These are phyloP conservation scores for Eragrostis curvula DNA, from an alignment of 176 grass and related monocot species.

Conservation along the genomic window DNA sequence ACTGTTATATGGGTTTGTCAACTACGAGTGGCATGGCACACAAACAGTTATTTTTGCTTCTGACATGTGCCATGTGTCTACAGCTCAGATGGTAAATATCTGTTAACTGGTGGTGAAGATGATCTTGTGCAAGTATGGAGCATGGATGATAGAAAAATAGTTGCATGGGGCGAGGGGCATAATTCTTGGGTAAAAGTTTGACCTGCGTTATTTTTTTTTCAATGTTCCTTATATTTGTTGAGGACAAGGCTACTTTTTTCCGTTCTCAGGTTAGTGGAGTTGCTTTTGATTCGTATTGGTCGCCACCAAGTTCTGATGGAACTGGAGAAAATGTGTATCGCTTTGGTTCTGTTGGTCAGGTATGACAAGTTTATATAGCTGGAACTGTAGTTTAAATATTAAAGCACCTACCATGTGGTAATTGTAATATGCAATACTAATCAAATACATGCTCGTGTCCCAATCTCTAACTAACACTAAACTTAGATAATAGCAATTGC, in stretches of 20 bases:
- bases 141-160: conserved; percentile 89
- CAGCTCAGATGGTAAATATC: conserved; percentile 94
- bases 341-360: conserved; percentile 98
- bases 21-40: background rate
- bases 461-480: no score
- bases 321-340: conserved; percentile 90
- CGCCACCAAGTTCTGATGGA: conserved; percentile 81
- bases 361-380: conserved; percentile 37
- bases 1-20: conserved; percentile 25
- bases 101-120: conserved; percentile 96
- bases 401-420: conserved; percentile 11
- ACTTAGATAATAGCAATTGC: background rate
- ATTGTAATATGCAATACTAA: background rate
- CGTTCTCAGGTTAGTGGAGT: conserved; percentile 84
- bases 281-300: conserved; percentile 99
- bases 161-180: conserved; percentile 96
- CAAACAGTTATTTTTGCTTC: conserved; percentile 25
- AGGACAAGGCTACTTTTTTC: conserved; percentile 4
- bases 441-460: background rate
- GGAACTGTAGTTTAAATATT: conserved; percentile 27
- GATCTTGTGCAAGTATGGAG: conserved; percentile 98
- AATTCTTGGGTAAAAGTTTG: conserved; percentile 88
- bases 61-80: conserved; percentile 28
- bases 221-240: conserved; percentile 12
- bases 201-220: conserved; percentile 23